Percentiles rank a stretch among this genome's conserved stretches.
Evolutionary conservation across 1,139 yeast genomes (phyloP).

Genomic region (Lodderomyces metapsilosis): DNA sequence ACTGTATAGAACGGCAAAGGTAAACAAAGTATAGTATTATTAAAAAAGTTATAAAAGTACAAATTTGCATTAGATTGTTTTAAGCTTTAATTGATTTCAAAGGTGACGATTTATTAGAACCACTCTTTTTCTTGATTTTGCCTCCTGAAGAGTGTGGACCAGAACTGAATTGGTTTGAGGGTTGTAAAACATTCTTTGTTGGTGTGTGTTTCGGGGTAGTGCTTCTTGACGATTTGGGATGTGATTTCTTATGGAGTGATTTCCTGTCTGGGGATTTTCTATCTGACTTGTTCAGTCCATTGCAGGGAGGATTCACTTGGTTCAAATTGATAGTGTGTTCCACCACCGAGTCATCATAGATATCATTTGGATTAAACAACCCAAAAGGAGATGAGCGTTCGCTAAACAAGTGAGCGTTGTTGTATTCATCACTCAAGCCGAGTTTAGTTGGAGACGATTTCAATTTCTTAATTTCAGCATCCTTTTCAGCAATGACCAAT

Average conservation of each 20-base stretch:
- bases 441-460: constrained; percentile 1
- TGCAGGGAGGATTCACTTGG: neutral
- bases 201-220: constrained; percentile 3
- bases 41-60: neutral
- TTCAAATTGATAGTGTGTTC: neutral
- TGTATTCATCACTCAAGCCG: neutral
- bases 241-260: too few relatives aligned
- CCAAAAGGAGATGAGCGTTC: constrained; percentile 4
- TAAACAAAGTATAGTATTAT: neutral
- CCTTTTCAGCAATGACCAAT: constrained; percentile 3
- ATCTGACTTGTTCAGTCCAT: neutral
- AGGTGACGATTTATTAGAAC: constrained; percentile 5
- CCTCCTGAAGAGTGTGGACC: neutral
- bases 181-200: constrained; percentile 4
- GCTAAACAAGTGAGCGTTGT: neutral
- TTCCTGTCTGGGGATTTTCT: neutral
- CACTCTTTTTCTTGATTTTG: constrained; percentile 2
- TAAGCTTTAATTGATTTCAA: constrained; percentile 4
- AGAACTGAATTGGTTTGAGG: constrained; percentile 1
- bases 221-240: constrained; percentile 7
- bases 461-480: constrained; percentile 6
- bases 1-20: constrained; percentile 45
- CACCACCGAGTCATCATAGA: constrained; percentile 3
- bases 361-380: constrained; percentile 6
- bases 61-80: neutral